phyloP scores from a whole-genome alignment of 2,329 filamentous ascomycete genomes.

The Coniochaeta sp. region DNA sequence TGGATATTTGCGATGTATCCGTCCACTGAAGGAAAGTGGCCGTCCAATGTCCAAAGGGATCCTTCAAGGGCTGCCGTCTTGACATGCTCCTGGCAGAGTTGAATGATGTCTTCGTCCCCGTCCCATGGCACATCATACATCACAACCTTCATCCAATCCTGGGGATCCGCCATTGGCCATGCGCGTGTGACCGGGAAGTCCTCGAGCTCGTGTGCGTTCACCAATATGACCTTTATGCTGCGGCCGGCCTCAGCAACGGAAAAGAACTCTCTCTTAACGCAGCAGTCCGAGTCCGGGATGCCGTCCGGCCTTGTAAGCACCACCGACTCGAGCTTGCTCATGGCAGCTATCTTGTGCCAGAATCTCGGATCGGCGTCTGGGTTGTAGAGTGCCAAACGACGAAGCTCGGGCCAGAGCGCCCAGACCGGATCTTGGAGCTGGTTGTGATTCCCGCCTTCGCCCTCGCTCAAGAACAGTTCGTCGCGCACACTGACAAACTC shows the following conservation, averaged over 20 bases:
- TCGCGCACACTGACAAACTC: conserved; percentile 40
- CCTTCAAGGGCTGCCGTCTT: conserved; percentile 30
- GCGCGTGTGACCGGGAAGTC: background rate
- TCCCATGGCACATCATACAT: conserved; percentile 32
- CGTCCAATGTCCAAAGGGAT: conserved; percentile 18
- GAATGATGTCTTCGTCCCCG: conserved; percentile 25
- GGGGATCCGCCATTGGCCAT: conserved; percentile 20
- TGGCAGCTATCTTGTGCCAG: conserved; percentile 29
- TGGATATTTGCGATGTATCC: background rate
- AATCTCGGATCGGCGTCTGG: conserved; percentile 27
- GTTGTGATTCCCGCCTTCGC: too few species aligned
- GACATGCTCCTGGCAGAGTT: conserved; percentile 33
- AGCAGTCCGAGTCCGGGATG: conserved; percentile 17
- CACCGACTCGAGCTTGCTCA: conserved; percentile 30
- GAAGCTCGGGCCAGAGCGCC: conserved; percentile 33
- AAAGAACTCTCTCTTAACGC: conserved; percentile 34
- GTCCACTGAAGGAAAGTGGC: background rate
- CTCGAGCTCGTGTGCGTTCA: conserved; percentile 17
- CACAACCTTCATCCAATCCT: conserved; percentile 28
- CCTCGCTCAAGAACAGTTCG: conserved; percentile 30
- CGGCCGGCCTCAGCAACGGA: conserved; percentile 16
- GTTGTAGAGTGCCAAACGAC: conserved; percentile 34
- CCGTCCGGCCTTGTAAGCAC: conserved; percentile 31
- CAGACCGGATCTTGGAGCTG: conserved; percentile 24
- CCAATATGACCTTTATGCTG: conserved; percentile 22